These are phyloP conservation scores for Quercus cerris DNA, from an alignment of 306 rosid species.

Conservation along the genomic window DNA sequence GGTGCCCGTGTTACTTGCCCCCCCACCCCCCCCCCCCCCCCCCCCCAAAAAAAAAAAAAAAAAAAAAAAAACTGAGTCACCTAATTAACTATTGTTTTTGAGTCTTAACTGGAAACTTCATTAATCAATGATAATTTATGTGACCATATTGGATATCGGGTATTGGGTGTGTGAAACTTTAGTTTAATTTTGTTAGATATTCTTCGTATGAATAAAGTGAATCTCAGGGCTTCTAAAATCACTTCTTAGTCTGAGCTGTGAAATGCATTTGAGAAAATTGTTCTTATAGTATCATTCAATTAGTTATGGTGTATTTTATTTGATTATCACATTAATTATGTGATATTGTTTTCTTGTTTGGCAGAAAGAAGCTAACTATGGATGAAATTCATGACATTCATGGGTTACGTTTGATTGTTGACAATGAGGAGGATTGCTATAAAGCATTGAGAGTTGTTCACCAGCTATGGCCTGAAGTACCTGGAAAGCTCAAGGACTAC, in stretches of 20 bases:
- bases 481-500: slow-evolving; percentile 91
- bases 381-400: slow-evolving; percentile 91
- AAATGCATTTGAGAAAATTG: not conserved
- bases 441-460: slow-evolving; percentile 73
- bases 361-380: slow-evolving; percentile 80
- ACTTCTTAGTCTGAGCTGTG: not conserved
- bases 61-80: too few relatives aligned
- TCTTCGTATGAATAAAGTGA: not conserved
- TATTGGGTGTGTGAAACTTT: not conserved
- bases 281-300: not conserved
- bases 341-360: slow-evolving; percentile 18
- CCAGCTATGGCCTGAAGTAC: slow-evolving; percentile 75
- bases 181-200: not conserved
- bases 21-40: too few relatives aligned
- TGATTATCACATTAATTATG: slow-evolving; percentile 1
- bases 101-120: not conserved
- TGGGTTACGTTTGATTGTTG: slow-evolving; percentile 89
- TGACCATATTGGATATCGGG: not conserved
- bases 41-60: too few relatives aligned
- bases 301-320: not conserved
- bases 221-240: not conserved
- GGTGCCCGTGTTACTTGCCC: too few relatives aligned
- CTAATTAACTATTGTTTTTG: not conserved
- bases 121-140: not conserved
- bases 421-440: slow-evolving; percentile 86